Conservation (phyloP, 2,329 filamentous ascomycete genomes). For the Exophiala xenobiotica region DNA sequence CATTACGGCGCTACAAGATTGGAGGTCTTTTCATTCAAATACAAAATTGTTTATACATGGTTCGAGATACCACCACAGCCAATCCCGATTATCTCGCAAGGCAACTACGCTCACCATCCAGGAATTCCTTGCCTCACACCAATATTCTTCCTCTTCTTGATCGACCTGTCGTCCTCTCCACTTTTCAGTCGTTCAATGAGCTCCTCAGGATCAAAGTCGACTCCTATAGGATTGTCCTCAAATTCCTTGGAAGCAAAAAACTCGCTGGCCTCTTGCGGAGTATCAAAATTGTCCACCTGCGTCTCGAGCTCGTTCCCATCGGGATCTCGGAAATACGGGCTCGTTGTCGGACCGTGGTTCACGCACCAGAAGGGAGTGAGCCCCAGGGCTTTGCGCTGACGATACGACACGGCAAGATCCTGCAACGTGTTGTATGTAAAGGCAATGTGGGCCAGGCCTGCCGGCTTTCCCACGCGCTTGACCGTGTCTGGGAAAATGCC, state of each 20-base stretch:
- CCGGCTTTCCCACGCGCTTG: constrained; percentile 22
- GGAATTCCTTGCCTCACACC: constrained; percentile 9
- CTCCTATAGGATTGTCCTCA: not conserved
- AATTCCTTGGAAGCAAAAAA: not conserved
- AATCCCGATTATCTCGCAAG: too few relatives aligned
- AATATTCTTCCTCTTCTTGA: not conserved
- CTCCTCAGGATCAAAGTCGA: not conserved
- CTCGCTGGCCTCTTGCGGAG: not conserved
- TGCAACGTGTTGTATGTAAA: not conserved
- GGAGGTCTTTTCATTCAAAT: too few relatives aligned
- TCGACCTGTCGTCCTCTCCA: not conserved
- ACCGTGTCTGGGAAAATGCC: constrained; percentile 31
- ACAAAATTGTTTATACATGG: too few relatives aligned
- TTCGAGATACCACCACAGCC: too few relatives aligned
- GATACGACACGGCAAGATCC: not conserved
- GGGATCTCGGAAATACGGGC: constrained; percentile 38
- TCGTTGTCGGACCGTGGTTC: constrained; percentile 49
- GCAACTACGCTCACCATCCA: constrained; percentile 2
- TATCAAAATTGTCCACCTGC: constrained; percentile 33
- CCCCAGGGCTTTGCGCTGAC: not conserved
- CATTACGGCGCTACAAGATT: too few relatives aligned
- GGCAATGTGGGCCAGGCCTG: constrained; percentile 22
- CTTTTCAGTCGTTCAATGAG: not conserved
- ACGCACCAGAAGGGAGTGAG: constrained; percentile 37
- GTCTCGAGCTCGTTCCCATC: not conserved